Evolutionary conservation across 1,284 basidiomycete species (phyloP).

Genomic region (Pyrrhoderma noxium): DNA sequence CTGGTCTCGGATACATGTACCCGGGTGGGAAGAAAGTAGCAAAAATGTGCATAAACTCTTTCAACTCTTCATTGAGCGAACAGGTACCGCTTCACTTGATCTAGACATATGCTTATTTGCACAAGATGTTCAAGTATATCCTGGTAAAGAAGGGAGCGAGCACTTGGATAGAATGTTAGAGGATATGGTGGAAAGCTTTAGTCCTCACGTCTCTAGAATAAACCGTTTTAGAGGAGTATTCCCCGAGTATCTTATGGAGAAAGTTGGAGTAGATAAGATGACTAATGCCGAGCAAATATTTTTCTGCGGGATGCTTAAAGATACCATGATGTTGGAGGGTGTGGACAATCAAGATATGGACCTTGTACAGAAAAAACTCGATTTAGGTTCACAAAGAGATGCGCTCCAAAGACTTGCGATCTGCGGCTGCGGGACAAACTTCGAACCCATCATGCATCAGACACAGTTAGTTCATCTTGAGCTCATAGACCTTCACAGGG

Average conservation of each 20-base stretch:
- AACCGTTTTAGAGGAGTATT: conserved; percentile 9
- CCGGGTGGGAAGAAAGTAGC: conserved; percentile 2
- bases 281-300: conserved; percentile 2
- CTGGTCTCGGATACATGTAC: conserved; percentile 12
- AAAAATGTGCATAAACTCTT: conserved; percentile 3
- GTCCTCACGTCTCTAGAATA: conserved; percentile 6
- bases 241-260: conserved; percentile 12
- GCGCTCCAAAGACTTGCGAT: conserved; percentile 4
- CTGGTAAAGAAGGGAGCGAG: not conserved
- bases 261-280: conserved; percentile 13
- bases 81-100: conserved; percentile 3
- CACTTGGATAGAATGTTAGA: not conserved
- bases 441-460: not conserved
- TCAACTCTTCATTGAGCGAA: conserved; percentile 9
- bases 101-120: conserved; percentile 10
- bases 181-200: conserved; percentile 3
- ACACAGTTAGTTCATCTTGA: conserved; percentile 13
- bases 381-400: conserved; percentile 7
- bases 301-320: conserved; percentile 11
- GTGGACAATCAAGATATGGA: not conserved
- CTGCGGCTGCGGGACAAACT: conserved; percentile 9
- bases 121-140: conserved; percentile 11
- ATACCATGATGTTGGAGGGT: not conserved
- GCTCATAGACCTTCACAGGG: conserved; percentile 7
- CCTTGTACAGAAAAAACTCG: not conserved